Evolutionary conservation across 352 stramenopile genomes (phyloP).

Genomic region (Phytopythium delawarense): DNA sequence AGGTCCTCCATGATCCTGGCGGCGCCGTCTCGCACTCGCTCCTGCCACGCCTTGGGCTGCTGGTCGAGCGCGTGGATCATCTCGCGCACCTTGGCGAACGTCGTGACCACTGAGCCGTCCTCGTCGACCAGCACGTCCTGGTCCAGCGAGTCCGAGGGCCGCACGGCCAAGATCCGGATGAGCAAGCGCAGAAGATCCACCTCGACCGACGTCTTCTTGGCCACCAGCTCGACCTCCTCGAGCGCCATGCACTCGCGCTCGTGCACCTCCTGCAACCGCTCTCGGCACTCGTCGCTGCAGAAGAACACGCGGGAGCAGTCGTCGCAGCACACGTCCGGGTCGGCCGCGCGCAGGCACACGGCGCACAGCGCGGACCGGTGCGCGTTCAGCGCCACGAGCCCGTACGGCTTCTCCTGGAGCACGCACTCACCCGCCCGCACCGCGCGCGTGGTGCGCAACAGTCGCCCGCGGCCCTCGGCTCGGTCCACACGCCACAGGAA

Average conservation of each 20-base stretch:
- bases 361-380: conserved; percentile 30
- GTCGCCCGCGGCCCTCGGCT: conserved; percentile 18
- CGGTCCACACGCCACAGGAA: conserved; percentile 32
- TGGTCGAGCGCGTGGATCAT: conserved; percentile 35
- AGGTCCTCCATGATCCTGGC: conserved; percentile 29
- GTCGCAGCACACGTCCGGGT: conserved; percentile 48
- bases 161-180: conserved; percentile 31
- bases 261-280: conserved; percentile 28
- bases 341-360: conserved; percentile 31
- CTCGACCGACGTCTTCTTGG: conserved; percentile 33
- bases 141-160: conserved; percentile 17
- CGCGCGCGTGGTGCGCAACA: conserved; percentile 22
- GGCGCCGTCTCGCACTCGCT: conserved; percentile 27
- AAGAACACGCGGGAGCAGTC: conserved; percentile 46
- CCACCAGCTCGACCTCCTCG: conserved; percentile 39
- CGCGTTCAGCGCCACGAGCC: conserved; percentile 27
- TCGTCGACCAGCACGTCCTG: conserved; percentile 18
- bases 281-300: conserved; percentile 37
- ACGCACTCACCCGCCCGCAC: conserved; percentile 26
- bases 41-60: conserved; percentile 20
- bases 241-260: conserved; percentile 39
- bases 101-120: conserved; percentile 14
- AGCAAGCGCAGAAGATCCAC: conserved; percentile 38
- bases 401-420: conserved; percentile 28
- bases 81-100: conserved; percentile 31